Base-by-base conservation (phyloP, 2,329 filamentous ascomycete species). In the Fusarium concolor region DNA sequence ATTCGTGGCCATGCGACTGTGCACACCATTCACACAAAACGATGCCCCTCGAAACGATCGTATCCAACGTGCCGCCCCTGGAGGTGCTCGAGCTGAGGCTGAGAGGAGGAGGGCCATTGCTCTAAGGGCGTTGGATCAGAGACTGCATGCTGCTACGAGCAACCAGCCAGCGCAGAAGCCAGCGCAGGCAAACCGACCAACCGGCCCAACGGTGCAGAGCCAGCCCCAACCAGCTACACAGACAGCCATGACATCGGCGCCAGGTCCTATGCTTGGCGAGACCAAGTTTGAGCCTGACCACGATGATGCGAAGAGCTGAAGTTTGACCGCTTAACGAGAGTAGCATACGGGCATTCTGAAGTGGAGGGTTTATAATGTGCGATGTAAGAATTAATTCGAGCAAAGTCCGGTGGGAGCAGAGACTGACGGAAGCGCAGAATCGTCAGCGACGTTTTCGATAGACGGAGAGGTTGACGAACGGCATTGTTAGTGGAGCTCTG, bases 61-160 rank as follows among this genome's bases (percentile, higher is more conserved):
- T 62, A 76, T 85, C 55, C 86, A 85, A 68, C 80, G 87, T 39
- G 85, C 85, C 22, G 86, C 84, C 7, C 89, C 86, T 12, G 86
- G 90, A 14, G 88, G 89, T 51, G 92, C 94, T 49, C 89, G 94
- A 61, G 95, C 96, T 49, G 96, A 98, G 79, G 95, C 95, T 1
- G 96, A 98, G 82, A 85, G 96, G 70, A 88, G 96, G 76, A 87
- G 96, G 70, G 94, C 94, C 1, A 82, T 99, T 69, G 96, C 96
- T 2, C 84, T 99, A 56, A 95, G 95, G 76, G 95, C 94, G 5
- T 82, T 99, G 55, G 96, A 99, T 78, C 94, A 98, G 81, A 87
- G 96, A 68, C 83, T 99, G 52, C 92, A 96, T 78, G 92, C 93
- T n/a, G 93, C 94, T 5, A 90, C 92, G 17, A 84, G 84, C 33